phyloP scores from a whole-genome alignment of 352 stramenopile genomes.

The Phytopythium delawarense region DNA sequence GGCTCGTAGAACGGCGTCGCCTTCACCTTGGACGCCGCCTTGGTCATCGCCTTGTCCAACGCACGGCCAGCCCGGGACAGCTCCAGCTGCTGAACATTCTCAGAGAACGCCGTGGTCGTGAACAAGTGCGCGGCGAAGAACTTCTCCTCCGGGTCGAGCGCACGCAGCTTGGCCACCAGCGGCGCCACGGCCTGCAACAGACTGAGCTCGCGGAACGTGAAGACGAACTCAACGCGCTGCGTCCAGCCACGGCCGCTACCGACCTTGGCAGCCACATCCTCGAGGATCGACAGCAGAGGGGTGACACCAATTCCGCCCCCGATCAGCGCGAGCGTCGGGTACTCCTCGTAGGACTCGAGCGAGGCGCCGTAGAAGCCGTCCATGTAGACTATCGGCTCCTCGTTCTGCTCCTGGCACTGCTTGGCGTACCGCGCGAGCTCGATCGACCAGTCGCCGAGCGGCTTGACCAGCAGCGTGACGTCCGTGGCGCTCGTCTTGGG shows the following conservation, averaged over 20 bases:
- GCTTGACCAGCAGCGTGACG: slow-evolving; percentile 45
- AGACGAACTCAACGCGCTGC: slow-evolving; percentile 35
- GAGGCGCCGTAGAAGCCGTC: slow-evolving; percentile 51
- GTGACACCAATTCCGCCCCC: slow-evolving; percentile 43
- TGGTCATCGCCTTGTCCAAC: slow-evolving; percentile 8
- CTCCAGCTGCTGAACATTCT: slow-evolving; percentile 20
- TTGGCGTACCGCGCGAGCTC: slow-evolving; percentile 38
- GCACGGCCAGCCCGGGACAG: background rate
- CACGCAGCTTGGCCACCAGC: slow-evolving; percentile 27
- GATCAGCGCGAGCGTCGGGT: slow-evolving; percentile 40
- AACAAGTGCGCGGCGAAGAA: slow-evolving; percentile 32
- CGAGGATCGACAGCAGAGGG: slow-evolving; percentile 37
- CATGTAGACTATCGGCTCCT: slow-evolving; percentile 39
- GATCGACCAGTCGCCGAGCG: slow-evolving; percentile 43
- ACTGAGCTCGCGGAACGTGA: slow-evolving; percentile 36
- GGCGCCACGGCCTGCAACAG: slow-evolving; percentile 25
- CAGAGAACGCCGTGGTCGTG: slow-evolving; percentile 20
- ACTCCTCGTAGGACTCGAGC: slow-evolving; percentile 42
- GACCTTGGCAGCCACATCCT: slow-evolving; percentile 33
- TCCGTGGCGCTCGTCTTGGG: slow-evolving; percentile 31
- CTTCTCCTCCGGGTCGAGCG: slow-evolving; percentile 30
- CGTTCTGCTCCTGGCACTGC: slow-evolving; percentile 23
- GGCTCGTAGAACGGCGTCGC: slow-evolving; percentile 45
- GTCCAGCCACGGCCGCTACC: slow-evolving; percentile 26
- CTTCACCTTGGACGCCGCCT: slow-evolving; percentile 11